These are phyloP conservation scores for Apophysomyces elegans DNA, from an alignment of 371 early-diverging fungal species.

Conservation along the genomic window DNA sequence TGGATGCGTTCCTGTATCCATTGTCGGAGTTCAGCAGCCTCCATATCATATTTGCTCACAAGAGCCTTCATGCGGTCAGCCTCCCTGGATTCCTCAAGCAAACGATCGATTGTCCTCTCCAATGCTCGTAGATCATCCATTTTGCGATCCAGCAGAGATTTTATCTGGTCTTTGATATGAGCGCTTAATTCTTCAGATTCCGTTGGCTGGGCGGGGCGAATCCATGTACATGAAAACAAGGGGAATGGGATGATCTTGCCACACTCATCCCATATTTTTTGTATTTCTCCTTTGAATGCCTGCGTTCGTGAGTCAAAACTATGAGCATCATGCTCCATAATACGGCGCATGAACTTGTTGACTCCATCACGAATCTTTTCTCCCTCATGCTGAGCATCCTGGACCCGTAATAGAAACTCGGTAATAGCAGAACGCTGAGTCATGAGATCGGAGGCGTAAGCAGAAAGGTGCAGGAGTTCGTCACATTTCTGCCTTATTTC, in stretches of 20 bases:
- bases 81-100: constrained; percentile 24
- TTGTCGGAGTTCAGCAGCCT: constrained; percentile 29
- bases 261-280: constrained; percentile 39
- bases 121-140: constrained; percentile 28
- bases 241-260: constrained; percentile 37
- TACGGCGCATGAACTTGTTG: constrained; percentile 38
- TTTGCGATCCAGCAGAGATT: constrained; percentile 34
- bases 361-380: constrained; percentile 46
- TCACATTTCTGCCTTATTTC: constrained; percentile 35
- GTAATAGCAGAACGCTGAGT: constrained; percentile 41
- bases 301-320: constrained; percentile 28
- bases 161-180: constrained; percentile 24
- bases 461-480: constrained; percentile 27
- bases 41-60: constrained; percentile 33
- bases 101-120: constrained; percentile 29
- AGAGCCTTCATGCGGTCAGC: constrained; percentile 30
- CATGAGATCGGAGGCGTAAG: constrained; percentile 41
- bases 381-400: constrained; percentile 46
- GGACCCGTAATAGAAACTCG: constrained; percentile 45
- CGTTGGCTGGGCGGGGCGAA: constrained; percentile 22
- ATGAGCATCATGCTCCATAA: constrained; percentile 32
- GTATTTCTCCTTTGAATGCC: constrained; percentile 32
- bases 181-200: constrained; percentile 18
- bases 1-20: constrained; percentile 46
- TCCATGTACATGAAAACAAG: constrained; percentile 29